Evolutionary conservation across 1,139 yeast genomes (phyloP).

Genomic region (Eremothecium coryli): DNA sequence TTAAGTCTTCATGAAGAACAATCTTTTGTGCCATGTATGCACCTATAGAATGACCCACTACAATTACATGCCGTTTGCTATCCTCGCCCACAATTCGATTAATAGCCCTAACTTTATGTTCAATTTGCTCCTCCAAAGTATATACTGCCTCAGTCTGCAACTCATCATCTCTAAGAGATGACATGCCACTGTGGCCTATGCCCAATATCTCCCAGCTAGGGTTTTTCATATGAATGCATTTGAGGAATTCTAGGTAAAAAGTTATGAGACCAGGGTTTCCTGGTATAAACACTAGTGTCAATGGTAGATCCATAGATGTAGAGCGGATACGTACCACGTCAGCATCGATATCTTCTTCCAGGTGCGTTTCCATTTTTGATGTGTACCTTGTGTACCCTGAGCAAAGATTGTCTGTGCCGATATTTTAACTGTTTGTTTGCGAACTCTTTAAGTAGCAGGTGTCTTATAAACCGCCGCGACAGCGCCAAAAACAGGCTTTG

Average conservation of each 20-base stretch:
- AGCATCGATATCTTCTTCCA: slow-evolving; percentile 1
- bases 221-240: slow-evolving; percentile 35
- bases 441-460: too few species aligned
- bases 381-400: too few species aligned
- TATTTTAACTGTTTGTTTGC: too few species aligned
- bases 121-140: slow-evolving; percentile 42
- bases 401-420: too few species aligned
- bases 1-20: slow-evolving; percentile 18
- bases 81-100: slow-evolving; percentile 24
- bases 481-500: too few species aligned
- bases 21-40: slow-evolving; percentile 46
- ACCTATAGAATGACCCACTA: slow-evolving; percentile 57
- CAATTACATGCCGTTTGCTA: slow-evolving; percentile 33
- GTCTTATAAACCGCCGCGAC: too few species aligned
- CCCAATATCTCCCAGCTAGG: slow-evolving; percentile 44
- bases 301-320: neutral
- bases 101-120: slow-evolving; percentile 41
- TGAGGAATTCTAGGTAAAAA: slow-evolving; percentile 44
- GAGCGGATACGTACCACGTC: slow-evolving; percentile 1
- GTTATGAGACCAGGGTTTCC: slow-evolving; percentile 62
- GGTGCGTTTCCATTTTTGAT: slow-evolving; percentile 1
- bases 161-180: slow-evolving; percentile 15
- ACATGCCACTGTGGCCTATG: slow-evolving; percentile 39
- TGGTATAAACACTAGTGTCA: slow-evolving; percentile 43
- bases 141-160: slow-evolving; percentile 22